Evolutionary conservation across 192 early-diverging fungal species (phyloP), one percentile per base, ranked within the genome.

Genomic region (Podila epicladia): DNA sequence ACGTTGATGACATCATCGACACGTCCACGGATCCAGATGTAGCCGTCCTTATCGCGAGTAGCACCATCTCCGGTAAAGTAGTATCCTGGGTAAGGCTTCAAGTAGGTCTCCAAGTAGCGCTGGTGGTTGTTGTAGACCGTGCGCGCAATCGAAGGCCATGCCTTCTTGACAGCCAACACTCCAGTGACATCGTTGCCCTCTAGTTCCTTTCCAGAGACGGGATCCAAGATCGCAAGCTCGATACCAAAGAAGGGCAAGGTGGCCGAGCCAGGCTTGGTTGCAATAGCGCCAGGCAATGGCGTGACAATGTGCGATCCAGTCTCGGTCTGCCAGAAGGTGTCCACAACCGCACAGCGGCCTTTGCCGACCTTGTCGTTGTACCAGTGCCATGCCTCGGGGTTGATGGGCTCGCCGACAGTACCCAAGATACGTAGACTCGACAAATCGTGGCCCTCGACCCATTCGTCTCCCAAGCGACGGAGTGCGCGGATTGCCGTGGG

Each of bases 61-160:
- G 92, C 96, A 35, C 97, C 97, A 80, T 99, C 97, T 15, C 97
- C 97, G 8, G 96, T 95, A 83, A 98, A 99, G 87, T 99, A 99
- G 86, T 91, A 95, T 41, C 95, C 95, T 28, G 88, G 89, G 79
- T 98, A 99, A 15, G 94, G 94, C 13, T 89, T 87, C 72, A 99
- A 78, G 82, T 99, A 99, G 1, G 97, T 98, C 71, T 97, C 94
- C 45, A 99, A 72, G 87, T 93, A 98, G 29, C 97, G 91, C 74
- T 89, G 80, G 83, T 99, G 97, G 84, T 98, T 89, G 50, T 93
- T 92, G 74, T 93, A 95, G 49, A 99, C 91, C 9, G 95, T 95
- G 64, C 97, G 86, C 2, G 96, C 95, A 87, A 99, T 94, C 51
- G 94, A 95, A 9, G 97, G 97, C 93, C 96, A 97, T 37, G 95